A percentile compares a stretch with the other conserved stretches of the same genome.
Conservation (phyloP, 805 yeast genomes). For the Candida schatavii region DNA sequence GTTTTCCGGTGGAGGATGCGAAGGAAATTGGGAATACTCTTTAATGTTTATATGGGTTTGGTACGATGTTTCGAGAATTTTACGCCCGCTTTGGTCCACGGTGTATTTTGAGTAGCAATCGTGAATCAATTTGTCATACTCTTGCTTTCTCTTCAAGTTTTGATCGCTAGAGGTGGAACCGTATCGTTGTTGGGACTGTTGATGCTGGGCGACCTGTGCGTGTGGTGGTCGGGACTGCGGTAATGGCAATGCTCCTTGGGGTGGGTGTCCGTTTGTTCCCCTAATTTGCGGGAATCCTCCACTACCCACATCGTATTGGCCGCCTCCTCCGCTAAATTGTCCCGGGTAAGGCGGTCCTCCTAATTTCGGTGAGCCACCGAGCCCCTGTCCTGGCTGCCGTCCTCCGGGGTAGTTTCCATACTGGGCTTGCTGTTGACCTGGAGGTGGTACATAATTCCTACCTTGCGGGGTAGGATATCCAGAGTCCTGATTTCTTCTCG, state of each 20-base stretch:
- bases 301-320: not conserved
- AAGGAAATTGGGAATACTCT: conserved; percentile 72
- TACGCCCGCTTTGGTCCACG: conserved; percentile 19
- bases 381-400: not conserved
- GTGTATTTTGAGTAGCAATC: conserved; percentile 38
- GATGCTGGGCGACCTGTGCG: conserved; percentile 8
- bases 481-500: conserved; percentile 4
- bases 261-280: not conserved
- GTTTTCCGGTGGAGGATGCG: conserved; percentile 61
- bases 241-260: conserved; percentile 1
- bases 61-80: conserved; percentile 42
- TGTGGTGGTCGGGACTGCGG: not conserved
- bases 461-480: not conserved
- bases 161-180: conserved; percentile 3
- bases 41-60: conserved; percentile 72
- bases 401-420: not conserved
- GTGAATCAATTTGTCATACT: conserved; percentile 30
- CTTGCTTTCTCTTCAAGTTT: conserved; percentile 13
- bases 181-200: conserved; percentile 3
- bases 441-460: not conserved
- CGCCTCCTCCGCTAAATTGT: too few species aligned
- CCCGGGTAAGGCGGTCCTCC: not conserved
- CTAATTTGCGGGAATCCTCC: not conserved
- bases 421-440: not conserved
- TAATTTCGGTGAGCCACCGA: not conserved